Conservation (phyloP, 2,329 filamentous ascomycete genomes). For the Neonectria coccinea region DNA sequence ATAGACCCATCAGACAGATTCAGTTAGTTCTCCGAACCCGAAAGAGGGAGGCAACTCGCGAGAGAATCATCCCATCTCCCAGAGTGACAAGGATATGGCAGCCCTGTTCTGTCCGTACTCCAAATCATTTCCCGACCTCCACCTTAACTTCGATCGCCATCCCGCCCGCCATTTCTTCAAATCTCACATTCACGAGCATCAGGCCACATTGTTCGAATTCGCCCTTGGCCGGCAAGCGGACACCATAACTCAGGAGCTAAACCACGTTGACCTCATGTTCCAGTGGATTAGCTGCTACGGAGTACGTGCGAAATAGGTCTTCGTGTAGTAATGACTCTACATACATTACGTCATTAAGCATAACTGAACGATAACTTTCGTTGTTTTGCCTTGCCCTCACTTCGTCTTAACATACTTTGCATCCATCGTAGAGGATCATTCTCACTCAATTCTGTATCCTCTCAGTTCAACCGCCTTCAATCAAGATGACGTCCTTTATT, state of each 20-base stretch:
- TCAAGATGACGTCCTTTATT: conserved; percentile 81
- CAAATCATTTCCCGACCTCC: conserved; percentile 3
- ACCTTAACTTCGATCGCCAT: conserved; percentile 28
- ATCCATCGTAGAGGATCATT: background rate
- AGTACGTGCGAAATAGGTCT: background rate
- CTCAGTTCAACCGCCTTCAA: background rate
- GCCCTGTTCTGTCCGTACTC: background rate
- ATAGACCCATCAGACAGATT: background rate
- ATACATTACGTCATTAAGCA: conserved; percentile 44
- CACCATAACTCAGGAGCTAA: conserved; percentile 15
- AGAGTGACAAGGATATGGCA: background rate
- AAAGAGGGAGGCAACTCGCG: conserved; percentile 34
- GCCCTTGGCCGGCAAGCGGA: background rate
- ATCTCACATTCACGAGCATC: conserved; percentile 31
- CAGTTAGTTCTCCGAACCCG: conserved; percentile 16
- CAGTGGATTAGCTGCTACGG: background rate
- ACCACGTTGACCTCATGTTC: background rate
- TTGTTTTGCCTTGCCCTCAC: conserved; percentile 2
- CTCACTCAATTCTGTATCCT: background rate
- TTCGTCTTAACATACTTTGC: background rate
- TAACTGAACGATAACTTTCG: conserved; percentile 2
- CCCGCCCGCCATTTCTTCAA: conserved; percentile 14
- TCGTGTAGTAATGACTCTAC: background rate
- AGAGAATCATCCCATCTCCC: background rate
- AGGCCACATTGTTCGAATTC: conserved; percentile 33